Evolutionary conservation across 192 early-diverging fungal species (phyloP).

Genomic region (Podila horticola): DNA sequence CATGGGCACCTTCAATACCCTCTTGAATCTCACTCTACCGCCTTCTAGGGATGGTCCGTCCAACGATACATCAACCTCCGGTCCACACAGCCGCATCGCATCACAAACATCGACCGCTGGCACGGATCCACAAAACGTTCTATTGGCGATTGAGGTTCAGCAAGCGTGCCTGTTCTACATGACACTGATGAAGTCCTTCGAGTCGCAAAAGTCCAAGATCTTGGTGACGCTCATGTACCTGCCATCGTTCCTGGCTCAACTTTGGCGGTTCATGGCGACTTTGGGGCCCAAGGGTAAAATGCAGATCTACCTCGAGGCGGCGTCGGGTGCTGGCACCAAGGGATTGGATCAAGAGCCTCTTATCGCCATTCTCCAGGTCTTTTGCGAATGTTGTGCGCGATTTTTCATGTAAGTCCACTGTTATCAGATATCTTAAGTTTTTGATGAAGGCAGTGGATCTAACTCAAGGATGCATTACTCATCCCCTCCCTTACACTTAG

Average conservation of each 20-base stretch:
- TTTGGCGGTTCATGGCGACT: conserved; percentile 67
- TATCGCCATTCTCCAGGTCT: conserved; percentile 67
- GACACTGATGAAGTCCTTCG: conserved; percentile 49
- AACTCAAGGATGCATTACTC: too few species aligned
- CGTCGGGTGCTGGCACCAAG: conserved; percentile 48
- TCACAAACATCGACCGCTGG: background rate
- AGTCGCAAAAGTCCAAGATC: conserved; percentile 57
- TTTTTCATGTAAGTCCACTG: conserved; percentile 66
- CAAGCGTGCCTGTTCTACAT: conserved; percentile 54
- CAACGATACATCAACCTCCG: background rate
- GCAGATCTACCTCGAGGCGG: conserved; percentile 65
- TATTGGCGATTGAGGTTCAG: conserved; percentile 59
- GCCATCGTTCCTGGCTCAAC: conserved; percentile 57
- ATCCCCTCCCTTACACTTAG: conserved; percentile 23
- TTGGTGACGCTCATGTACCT: conserved; percentile 63
- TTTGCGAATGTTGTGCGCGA: conserved; percentile 67
- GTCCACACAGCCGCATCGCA: background rate
- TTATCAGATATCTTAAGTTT: background rate
- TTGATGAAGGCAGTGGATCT: background rate
- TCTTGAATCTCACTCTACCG: conserved; percentile 18
- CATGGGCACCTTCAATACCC: conserved; percentile 13
- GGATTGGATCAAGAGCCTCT: conserved; percentile 64
- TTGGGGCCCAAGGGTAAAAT: conserved; percentile 68
- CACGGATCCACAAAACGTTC: conserved; percentile 24
- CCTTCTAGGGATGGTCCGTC: background rate